A percentile compares a stretch with the other conserved stretches of the same genome.
Evolutionary conservation across 1,284 basidiomycete genomes (phyloP).

Genomic region (Marasmius sp.): DNA sequence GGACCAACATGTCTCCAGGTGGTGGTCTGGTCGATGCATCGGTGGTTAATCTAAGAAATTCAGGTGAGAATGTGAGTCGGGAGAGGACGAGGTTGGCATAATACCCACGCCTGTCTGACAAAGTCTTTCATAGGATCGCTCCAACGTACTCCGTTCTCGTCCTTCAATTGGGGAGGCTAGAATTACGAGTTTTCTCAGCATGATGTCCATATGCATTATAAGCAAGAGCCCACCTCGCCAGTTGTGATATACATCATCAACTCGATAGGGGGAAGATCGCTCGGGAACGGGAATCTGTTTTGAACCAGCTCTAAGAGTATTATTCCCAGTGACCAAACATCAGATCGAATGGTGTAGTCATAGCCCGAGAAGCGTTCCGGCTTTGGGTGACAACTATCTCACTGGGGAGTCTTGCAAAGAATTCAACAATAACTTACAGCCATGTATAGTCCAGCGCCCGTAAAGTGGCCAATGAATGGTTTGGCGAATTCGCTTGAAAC

Average conservation of each 20-base stretch:
- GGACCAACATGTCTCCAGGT: conserved; percentile 82
- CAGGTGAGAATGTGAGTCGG: conserved; percentile 11
- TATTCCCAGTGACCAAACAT: conserved; percentile 98
- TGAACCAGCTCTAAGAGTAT: conserved; percentile 92
- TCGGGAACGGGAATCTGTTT: conserved; percentile 96
- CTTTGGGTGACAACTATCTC: no score
- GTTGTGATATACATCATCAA: conserved; percentile 90
- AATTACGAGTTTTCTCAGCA: conserved; percentile 17
- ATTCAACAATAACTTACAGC: no score
- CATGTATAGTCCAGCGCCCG: no score
- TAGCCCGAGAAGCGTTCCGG: conserved; percentile 92
- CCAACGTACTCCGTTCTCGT: conserved; percentile 77
- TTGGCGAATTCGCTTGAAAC: no score
- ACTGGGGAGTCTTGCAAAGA: no score
- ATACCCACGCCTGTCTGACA: conserved; percentile 79
- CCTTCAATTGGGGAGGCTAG: conserved; percentile 79
- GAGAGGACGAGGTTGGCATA: conserved; percentile 8
- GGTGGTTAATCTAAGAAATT: conserved; percentile 49
- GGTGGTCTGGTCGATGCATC: conserved; percentile 71
- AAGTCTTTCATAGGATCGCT: conserved; percentile 91
- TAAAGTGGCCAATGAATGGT: no score
- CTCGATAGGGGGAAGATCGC: conserved; percentile 90
- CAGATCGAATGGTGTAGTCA: conserved; percentile 90
- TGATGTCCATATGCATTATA: not conserved
- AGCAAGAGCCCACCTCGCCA: conserved; percentile 60